Evolutionary conservation across 495 filamentous ascomycete species (phyloP).

Genomic region (Jackrogersella minutella): DNA sequence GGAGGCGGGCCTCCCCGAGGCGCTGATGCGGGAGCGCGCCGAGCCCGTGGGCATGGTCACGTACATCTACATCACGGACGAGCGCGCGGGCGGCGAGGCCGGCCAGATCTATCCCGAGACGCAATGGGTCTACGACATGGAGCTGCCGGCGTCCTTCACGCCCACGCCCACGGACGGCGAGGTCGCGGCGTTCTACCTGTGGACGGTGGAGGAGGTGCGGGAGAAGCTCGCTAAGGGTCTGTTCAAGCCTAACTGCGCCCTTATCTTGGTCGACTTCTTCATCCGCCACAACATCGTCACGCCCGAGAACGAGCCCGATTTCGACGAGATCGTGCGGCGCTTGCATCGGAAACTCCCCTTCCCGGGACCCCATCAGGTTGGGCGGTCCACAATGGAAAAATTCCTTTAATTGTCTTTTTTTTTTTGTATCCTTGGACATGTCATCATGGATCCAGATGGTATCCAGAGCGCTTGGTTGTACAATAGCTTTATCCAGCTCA

Average conservation of each 20-base stretch:
- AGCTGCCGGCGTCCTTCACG: constrained; percentile 70
- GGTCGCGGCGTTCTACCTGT: constrained; percentile 84
- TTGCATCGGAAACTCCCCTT: constrained; percentile 86
- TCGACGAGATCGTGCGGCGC: constrained; percentile 75
- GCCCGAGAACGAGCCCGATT: constrained; percentile 81
- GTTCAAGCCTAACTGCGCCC: constrained; percentile 94
- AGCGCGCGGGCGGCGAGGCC: constrained; percentile 81
- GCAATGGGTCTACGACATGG: constrained; percentile 91
- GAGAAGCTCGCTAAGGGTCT: constrained; percentile 71
- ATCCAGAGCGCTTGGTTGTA: constrained; percentile 1
- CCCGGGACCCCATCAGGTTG: constrained; percentile 68
- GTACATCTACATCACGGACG: constrained; percentile 84
- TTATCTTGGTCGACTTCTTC: constrained; percentile 90
- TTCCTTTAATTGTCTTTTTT: no score
- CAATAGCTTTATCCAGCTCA: constrained; percentile 14
- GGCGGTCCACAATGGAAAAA: constrained; percentile 11
- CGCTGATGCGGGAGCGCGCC: constrained; percentile 67
- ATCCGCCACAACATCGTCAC: constrained; percentile 84
- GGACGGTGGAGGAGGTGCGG: constrained; percentile 76
- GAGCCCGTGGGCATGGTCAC: constrained; percentile 74
- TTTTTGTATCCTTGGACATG: no score
- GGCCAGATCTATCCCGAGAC: constrained; percentile 92
- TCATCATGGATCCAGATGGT: neutral
- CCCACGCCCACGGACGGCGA: constrained; percentile 84
- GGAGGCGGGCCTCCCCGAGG: constrained; percentile 83